Conservation (phyloP, 116 monocot genomes). For the Zostera marina region DNA sequence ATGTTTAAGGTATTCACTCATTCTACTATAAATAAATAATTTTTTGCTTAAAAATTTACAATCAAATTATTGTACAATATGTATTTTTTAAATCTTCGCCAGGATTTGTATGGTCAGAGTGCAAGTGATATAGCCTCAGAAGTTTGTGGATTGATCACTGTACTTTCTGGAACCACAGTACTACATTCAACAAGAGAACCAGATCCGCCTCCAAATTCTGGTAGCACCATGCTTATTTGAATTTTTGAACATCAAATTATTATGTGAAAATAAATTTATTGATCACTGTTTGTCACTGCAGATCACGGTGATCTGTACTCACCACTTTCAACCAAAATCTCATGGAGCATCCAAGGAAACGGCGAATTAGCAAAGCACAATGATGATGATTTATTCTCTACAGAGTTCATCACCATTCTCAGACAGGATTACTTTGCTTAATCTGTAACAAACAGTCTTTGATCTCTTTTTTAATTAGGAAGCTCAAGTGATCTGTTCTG, state of each 20-base stretch:
- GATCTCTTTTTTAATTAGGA: no score
- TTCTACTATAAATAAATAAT: background rate
- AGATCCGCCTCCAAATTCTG: conserved; percentile 27
- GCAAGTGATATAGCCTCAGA: conserved; percentile 68
- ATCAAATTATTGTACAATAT: background rate
- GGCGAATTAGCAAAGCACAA: conserved; percentile 38
- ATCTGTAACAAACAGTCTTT: background rate
- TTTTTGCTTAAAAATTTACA: background rate
- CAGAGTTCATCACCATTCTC: conserved; percentile 45
- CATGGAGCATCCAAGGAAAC: conserved; percentile 55
- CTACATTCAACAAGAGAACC: conserved; percentile 70
- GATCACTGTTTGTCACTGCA: background rate
- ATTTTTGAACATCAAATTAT: background rate
- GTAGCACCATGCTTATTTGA: conserved; percentile 8
- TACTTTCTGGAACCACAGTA: conserved; percentile 66
- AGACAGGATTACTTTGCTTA: conserved; percentile 68
- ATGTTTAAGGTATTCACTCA: conserved; percentile 96
- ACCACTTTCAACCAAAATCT: conserved; percentile 60
- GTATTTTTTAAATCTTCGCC: background rate
- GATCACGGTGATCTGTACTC: conserved; percentile 52
- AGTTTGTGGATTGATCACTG: conserved; percentile 71
- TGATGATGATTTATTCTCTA: conserved; percentile 43
- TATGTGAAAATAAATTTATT: background rate
- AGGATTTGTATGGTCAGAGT: conserved; percentile 92
- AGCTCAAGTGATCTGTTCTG: no score